Evolutionary conservation across 1,139 yeast genomes (phyloP), one percentile per base, ranked within the genome.

Genomic region (Torulaspora pretoriensis): DNA sequence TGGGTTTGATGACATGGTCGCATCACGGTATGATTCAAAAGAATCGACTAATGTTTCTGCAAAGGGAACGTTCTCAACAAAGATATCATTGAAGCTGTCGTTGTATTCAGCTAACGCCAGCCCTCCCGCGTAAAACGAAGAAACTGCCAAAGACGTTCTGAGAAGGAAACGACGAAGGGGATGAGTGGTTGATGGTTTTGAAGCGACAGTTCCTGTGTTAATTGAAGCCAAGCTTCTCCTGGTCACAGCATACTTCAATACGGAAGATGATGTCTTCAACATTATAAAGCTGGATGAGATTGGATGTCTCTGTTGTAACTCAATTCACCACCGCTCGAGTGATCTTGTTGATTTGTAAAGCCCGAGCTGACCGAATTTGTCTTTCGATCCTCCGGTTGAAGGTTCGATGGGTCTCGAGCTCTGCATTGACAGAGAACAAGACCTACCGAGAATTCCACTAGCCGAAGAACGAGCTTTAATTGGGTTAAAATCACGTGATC

Each of bases 51-150:
- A 64, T 24, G 67, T 64, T 54, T 79, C 82, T 29, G 80, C 83
- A 41, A 73, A 71, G 17, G 90, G 90, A 33, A 81, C 74, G 48
- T 75, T 75, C 49, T 79, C 81, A 22, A 78, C 69, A 63, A 79
- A 81, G 30, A 71, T 51, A 48, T 74, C 77, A 39, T 70, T 73
- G 48, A 73, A 67, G 13, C 71, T 66, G 37, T 71, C 74, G 53
- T 68, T 69, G 45, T 71, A 65, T 23, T 71, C 61, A 8, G 78
- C 67, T 30, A 70, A 58, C 4, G 69, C 69, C 7, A 73, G 67
- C 45, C 77, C 79, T 30, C 68, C 71, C 35, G 68, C 71, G 48
- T 74, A 75, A 24, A 72, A 57, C 2, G 64, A 54, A 3, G 69
- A 53, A 3, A 74, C 58, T 7, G 69, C 66, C 4, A 69, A 48